Base-by-base conservation (phyloP, 805 yeast species). In the Candida sakaeoensis region DNA sequence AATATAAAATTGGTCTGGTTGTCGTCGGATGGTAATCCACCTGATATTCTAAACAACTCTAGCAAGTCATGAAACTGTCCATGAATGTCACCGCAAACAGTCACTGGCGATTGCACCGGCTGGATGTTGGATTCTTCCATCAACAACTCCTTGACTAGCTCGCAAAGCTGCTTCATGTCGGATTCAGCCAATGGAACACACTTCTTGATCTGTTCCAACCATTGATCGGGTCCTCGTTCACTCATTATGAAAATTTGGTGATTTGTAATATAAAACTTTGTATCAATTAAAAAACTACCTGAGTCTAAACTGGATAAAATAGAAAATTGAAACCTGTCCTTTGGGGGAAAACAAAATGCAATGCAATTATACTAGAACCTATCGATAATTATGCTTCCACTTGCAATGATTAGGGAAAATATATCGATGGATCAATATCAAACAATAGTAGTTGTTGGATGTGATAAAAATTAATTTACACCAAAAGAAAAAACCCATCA, bases 41-140 rank as follows among this genome's bases (percentile, higher is more conserved):
- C 99, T 19, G 89, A 77, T 9, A 90, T 83, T 50, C 95, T 72
- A 63, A 93, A 93, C 18, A 91, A 71, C 60, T 93, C 97, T 46
- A 91, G 66, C 45, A 91, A 72, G 61, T 91, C 99, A 59, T 91
- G 98, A 61, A 91, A 91, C 61, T 91, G 99, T 3, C 99, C 99
- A 63, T 91, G 99, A 53, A 91, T 93, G 64, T 91, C 99, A 57
- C 95, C 97, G 68, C 96, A 89, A 1, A 89, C 96, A 0, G 96
- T 88, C 5, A 89, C 97, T 1, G 97, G 97, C 21, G 88, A 78
- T 54, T 81, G 84, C 2, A 89, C 96, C 0, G 96, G 96, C 57
- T 89, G 96, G 46, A 90, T 88, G 59, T 90, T 90, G 30, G 93
- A 83, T 55, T 89, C 97, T 59, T 91, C 98, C 97, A 93, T 93